phyloP scores from a whole-genome alignment of 2,329 filamentous ascomycete species.

The Fusarium sp. region DNA sequence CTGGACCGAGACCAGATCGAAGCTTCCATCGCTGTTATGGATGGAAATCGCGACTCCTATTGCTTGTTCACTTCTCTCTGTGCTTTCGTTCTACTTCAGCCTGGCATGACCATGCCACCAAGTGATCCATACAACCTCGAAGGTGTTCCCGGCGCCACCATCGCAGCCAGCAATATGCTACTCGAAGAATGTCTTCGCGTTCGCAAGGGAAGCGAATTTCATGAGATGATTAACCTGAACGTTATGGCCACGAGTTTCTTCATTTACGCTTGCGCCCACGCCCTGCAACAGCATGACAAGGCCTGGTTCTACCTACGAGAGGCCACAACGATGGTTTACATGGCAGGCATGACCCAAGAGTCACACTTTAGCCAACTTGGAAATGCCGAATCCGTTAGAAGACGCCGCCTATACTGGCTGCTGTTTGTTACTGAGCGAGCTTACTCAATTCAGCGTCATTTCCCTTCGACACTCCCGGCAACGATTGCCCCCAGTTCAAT shows the following conservation, averaged over 20 bases:
- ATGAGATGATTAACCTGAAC: constrained; percentile 68
- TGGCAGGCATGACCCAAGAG: constrained; percentile 72
- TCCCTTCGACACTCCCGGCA: constrained; percentile 77
- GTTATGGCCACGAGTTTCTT: constrained; percentile 82
- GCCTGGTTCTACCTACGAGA: constrained; percentile 86
- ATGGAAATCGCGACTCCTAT: constrained; percentile 73
- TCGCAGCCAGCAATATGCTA: constrained; percentile 74
- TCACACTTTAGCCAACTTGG: constrained; percentile 72
- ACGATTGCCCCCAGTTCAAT: constrained; percentile 75
- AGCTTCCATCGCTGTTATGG: constrained; percentile 70
- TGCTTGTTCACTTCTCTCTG: constrained; percentile 74
- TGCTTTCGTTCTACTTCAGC: constrained; percentile 77
- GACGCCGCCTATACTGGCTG: constrained; percentile 79
- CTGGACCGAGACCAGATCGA: constrained; percentile 70
- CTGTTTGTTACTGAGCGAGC: constrained; percentile 79
- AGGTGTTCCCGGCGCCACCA: constrained; percentile 69
- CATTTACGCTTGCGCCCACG: constrained; percentile 79
- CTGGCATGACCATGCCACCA: constrained; percentile 72
- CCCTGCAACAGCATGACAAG: constrained; percentile 78
- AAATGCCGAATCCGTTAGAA: constrained; percentile 70
- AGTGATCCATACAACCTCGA: constrained; percentile 69
- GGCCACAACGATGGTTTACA: constrained; percentile 76
- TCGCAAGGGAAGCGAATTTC: constrained; percentile 72
- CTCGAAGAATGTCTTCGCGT: constrained; percentile 77
- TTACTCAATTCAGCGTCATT: constrained; percentile 78